Evolutionary conservation across 345 rosid species (phyloP), one percentile per base, ranked within the genome.

Genomic region (Syzygium jambos): DNA sequence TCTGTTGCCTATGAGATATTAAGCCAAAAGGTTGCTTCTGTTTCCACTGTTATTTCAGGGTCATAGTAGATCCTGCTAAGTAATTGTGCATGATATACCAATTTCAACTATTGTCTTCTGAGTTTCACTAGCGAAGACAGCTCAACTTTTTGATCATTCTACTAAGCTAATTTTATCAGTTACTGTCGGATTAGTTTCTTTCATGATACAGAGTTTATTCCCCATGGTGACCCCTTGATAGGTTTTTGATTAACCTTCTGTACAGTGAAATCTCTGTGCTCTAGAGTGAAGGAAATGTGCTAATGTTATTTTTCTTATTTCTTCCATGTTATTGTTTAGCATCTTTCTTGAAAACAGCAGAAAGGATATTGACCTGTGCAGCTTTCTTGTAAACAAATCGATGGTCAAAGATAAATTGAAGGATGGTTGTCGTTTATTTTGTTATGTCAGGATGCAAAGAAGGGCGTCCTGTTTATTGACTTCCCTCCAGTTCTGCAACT

Each of bases 401-500:
- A 19, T 34, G 80, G 49, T 73, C 25, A 68, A 68, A 68, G 80
- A 73, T 73, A 73, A 73, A 73, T 73, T 73, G 80, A 38, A 73
- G 80, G 80, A 73, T 73, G 14, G 25, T 10, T 73, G 46, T 68
- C 5, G 5, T 30, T 34, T 41, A 43, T 87, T 86, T 88, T 10
- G 77, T 68, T 77, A 61, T 86, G 89, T 89, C 93, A 97, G 99
- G 99, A 97, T 92, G 99, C 99, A 27, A 96, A 91, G 93, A 97
- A 97, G 93, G 99, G 99, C 86, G 98, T 97, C 85, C 86, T 96
- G 73, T 97, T 97, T 88, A 95, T 94, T 34, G 99, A 97, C 89
- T 97, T 97, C 51, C 99, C 99, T 23, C 98, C 99, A 56, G 99
- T 97, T 63, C 98, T 97, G 91, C 99, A 97, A 90, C 98, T 97